phyloP scores from a whole-genome alignment of 2,329 filamentous ascomycete genomes.

The Aspergillus felis region DNA sequence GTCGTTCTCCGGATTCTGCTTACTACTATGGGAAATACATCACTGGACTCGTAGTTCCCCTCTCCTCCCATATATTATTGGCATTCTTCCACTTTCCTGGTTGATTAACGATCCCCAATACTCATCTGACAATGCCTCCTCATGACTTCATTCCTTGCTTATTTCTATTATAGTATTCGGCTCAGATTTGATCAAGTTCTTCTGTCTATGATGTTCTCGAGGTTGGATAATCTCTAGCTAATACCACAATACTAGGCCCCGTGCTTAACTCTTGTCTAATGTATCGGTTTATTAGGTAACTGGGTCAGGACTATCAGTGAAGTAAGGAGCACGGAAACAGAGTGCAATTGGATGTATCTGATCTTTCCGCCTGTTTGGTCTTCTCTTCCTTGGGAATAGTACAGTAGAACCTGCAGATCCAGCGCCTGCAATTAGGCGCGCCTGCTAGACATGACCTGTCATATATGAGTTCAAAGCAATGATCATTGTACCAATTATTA shows the following conservation, averaged over 20 bases:
- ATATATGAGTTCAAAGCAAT: not conserved
- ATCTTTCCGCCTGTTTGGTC: not conserved
- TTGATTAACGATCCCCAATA: no score
- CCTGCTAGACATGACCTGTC: not conserved
- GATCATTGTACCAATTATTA: not conserved
- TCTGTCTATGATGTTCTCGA: no score
- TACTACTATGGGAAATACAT: no score
- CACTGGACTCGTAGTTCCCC: no score
- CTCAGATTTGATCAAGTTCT: not conserved
- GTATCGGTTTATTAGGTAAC: not conserved
- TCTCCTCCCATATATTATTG: no score
- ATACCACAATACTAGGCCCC: not conserved
- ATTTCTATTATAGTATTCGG: not conserved
- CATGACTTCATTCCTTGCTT: not conserved
- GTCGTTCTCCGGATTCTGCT: not conserved
- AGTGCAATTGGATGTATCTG: not conserved
- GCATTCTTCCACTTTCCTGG: not conserved
- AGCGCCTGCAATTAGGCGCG: no score
- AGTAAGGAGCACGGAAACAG: not conserved
- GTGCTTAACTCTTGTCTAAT: conserved; percentile 3
- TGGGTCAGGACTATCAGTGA: not conserved
- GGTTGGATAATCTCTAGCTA: no score
- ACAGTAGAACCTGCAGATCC: no score
- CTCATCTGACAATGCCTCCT: no score
- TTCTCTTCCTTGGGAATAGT: not conserved